phyloP scores from a whole-genome alignment of 73 alveolate genomes.

The Symbiodinium pilosum region DNA sequence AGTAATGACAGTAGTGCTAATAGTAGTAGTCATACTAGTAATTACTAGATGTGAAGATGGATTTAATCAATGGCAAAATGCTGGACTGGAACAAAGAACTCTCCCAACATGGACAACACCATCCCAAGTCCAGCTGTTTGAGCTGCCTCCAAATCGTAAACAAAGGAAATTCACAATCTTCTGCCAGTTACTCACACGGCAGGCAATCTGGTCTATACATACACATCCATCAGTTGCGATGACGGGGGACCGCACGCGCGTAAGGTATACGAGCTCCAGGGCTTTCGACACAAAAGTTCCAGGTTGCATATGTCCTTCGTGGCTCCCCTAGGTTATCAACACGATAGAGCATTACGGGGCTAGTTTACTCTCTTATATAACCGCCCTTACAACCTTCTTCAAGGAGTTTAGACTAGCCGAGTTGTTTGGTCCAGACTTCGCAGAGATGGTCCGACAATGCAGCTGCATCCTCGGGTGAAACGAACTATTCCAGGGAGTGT shows the following conservation, averaged over 20 bases:
- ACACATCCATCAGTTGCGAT: background rate
- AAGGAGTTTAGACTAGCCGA: background rate
- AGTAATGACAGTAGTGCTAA: too few relatives aligned
- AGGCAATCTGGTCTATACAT: background rate
- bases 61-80: too few relatives aligned
- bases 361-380: too few relatives aligned
- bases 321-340: too few relatives aligned
- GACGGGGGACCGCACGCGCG: background rate
- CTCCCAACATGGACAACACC: too few relatives aligned
- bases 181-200: background rate
- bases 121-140: too few relatives aligned
- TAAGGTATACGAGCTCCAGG: background rate
- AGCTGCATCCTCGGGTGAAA: background rate
- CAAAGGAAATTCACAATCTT: background rate
- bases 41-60: too few relatives aligned
- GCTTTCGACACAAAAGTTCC: background rate
- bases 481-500: background rate
- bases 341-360: too few relatives aligned
- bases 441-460: background rate
- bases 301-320: background rate
- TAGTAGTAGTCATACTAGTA: too few relatives aligned
- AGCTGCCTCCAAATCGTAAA: background rate
- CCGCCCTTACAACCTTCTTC: background rate
- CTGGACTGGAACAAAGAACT: too few relatives aligned
- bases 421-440: background rate